Base-by-base conservation (phyloP, 208 protist genomes). In the Hexamita inflata region DNA sequence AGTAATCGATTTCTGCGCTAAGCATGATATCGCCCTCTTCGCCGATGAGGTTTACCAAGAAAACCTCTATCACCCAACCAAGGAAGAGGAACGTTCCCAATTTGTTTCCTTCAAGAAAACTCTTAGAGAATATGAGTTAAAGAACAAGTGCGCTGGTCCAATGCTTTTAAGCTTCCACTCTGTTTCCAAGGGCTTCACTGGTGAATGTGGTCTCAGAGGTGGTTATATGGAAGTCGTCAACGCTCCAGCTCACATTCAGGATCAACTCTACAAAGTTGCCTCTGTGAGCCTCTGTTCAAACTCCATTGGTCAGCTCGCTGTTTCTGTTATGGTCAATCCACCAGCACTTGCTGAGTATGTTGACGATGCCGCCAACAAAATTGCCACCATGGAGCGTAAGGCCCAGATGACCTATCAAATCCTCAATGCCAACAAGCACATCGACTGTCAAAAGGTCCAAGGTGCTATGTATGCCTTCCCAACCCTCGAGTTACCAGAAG, bases 401-500 rank as follows among this genome's bases (percentile, higher is more conserved):
- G 86, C 92, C 29, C 81, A 90, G 0, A 45, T 29, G 32, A 34
- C 77, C n/a, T 4, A 4, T 42, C 0, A 53, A 15, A 59, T 58
- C 1, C 32, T 80, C 28, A 79, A 82, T 58, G 15, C 15, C 0
- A 40, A 75, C 38, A 58, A 75, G 42, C 58, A 66, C 9, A 57
- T 82, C 9, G 59, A 19, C 4, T 84, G 82, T 58, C 38, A 81
- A 19, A 1, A 19, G 4, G 42, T 81, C 24, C 1, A 80, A 77
- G 93, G 93, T 40, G 92, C 96, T 29, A 95, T 99, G 92, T 99
- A 99, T 83, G 88, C 91, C 7, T 99, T 98, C 87, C 94, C 96
- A 39, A 75, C 57, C 11, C 88, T 98, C 59, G 67, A 40, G 39
- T 76, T 97, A 13, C 92, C 94, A 29, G 39, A 40, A 15, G 86